phyloP scores from a whole-genome alignment of 805 yeast species.

The Monosporozyma unispora region DNA sequence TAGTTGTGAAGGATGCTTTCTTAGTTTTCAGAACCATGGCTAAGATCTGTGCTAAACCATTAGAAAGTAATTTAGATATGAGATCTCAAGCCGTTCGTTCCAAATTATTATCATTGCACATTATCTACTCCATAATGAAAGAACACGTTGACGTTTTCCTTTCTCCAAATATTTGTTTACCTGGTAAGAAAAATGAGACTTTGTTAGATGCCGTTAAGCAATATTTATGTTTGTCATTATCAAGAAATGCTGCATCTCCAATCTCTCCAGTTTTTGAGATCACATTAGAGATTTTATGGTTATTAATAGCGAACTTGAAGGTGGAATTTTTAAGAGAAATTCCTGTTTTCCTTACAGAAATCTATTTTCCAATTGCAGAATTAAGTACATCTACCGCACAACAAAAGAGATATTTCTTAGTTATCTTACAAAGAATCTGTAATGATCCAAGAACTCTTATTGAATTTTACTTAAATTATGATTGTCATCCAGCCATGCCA shows the following conservation, averaged over 20 bases:
- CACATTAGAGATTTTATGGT: slow-evolving; percentile 88
- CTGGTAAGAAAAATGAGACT: slow-evolving; percentile 47
- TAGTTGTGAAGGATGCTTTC: slow-evolving; percentile 82
- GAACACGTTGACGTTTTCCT: slow-evolving; percentile 78
- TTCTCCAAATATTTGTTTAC: slow-evolving; percentile 46
- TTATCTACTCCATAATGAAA: slow-evolving; percentile 75
- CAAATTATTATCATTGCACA: slow-evolving; percentile 77
- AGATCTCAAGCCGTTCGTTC: slow-evolving; percentile 89
- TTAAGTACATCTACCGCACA: slow-evolving; percentile 86
- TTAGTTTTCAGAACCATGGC: slow-evolving; percentile 91
- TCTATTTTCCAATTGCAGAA: slow-evolving; percentile 89
- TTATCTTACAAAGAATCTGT: slow-evolving; percentile 72
- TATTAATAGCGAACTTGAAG: slow-evolving; percentile 72
- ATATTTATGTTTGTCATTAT: slow-evolving; percentile 69
- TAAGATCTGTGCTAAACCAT: slow-evolving; percentile 74
- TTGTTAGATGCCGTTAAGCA: slow-evolving; percentile 76
- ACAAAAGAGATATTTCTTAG: slow-evolving; percentile 80
- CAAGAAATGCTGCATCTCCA: slow-evolving; percentile 89
- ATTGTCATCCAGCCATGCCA: slow-evolving; percentile 74
- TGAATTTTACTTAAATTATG: slow-evolving; percentile 90
- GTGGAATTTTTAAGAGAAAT: slow-evolving; percentile 86
- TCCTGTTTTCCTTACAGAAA: slow-evolving; percentile 86
- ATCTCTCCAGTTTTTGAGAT: slow-evolving; percentile 87
- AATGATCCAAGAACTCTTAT: slow-evolving; percentile 84
- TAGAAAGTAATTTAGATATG: slow-evolving; percentile 76